Base-by-base conservation (phyloP, 2,329 filamentous ascomycete genomes). In the Calonectria henricotiae region DNA sequence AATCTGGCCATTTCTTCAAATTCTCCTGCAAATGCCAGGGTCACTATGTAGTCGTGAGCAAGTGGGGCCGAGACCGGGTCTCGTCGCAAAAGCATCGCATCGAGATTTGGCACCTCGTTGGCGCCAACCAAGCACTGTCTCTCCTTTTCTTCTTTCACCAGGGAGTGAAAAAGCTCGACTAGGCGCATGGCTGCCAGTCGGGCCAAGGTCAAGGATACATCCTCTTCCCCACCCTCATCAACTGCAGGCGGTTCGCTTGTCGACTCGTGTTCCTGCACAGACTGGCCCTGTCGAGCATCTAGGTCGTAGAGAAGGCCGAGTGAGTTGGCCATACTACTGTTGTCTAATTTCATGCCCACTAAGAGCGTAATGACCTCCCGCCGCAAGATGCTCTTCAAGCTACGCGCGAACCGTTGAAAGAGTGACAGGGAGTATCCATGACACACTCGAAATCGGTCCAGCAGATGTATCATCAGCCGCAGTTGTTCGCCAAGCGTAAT, bases 21-120 rank as follows among this genome's bases (percentile, higher is more conserved):
- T 73, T 94, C 89, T 41, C 87, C 87, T n/a, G 90, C 80, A 63
- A 88, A 86, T 1, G 89, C 92, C 25, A 94, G 82, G 1, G 89
- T 86, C 55, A 90, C 86, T 78, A 94, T 86, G 77, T 93, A 92
- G 2, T 84, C 83, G 74, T 92, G 89, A 1, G 76, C 80, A 15
- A 82, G 73, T 90, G 77, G 74, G 6, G 79, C 80, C 67, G 76
- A 73, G 44, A 82, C 78, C 2, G 79, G 77, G 67, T 84, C 82
- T 62, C 70, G 74, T 8, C 82, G 77, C 32, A 75, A 75, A 46
- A 76, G 74, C 78, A 83, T 79, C 11, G 75, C 73, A 11, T 83
- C 82, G n/a, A 83, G 72, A 7, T 75, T 73, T 12, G 79, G 71
- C n/a, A 82, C 66, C 7, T 77, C 68, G n/a, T 71, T 70, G 4